Base-by-base conservation (phyloP, 441 rosid species). In the Syzygium malaccense region DNA sequence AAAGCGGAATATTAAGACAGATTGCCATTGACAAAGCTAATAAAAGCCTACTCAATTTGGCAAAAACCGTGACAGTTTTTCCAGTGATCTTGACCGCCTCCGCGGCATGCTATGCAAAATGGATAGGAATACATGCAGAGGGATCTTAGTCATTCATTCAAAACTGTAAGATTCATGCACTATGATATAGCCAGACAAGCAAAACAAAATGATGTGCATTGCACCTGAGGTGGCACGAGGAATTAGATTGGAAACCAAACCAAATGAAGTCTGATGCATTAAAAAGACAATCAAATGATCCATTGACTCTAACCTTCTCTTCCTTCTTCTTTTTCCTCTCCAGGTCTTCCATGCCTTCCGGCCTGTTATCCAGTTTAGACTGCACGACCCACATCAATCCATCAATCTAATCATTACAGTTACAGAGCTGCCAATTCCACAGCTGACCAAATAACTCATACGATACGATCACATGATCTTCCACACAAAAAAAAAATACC, bases 261-360 rank as follows among this genome's bases (percentile, higher is more conserved):
- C 79, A 68, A 18, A 18, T 19, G 48, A 68, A 32, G 48, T 68
- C 48, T 37, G 48, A 18, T 68, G 26, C 79, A 19, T 33, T 33
- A 33, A 33, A 68, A 68, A 9, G 1, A 68, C 0, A 68, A 68
- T 68, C 48, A 68, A 68, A 68, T 32, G 25, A 68, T 28, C 23
- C 51, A 30, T 55, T 51, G 4, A 56, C 14, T 83, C 33, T 64
- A 88, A 96, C 98, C 95, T 96, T 97, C 87, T 96, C 98, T 88
- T 97, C 98, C 86, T 97, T 97, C 93, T 94, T 98, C 96, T 93
- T 96, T 95, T 98, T 95, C 62, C 98, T 92, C 91, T 97, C 99
- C 11, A 94, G 93, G n/a, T 97, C 99, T 89, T 96, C 97, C 51
- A 91, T 92, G 14, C 91, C 91, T 86, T 75, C 90, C 14, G 85